These are phyloP conservation scores for Amphibolis antarctica DNA, from an alignment of 106 monocot genomes.

Conservation along the genomic window DNA sequence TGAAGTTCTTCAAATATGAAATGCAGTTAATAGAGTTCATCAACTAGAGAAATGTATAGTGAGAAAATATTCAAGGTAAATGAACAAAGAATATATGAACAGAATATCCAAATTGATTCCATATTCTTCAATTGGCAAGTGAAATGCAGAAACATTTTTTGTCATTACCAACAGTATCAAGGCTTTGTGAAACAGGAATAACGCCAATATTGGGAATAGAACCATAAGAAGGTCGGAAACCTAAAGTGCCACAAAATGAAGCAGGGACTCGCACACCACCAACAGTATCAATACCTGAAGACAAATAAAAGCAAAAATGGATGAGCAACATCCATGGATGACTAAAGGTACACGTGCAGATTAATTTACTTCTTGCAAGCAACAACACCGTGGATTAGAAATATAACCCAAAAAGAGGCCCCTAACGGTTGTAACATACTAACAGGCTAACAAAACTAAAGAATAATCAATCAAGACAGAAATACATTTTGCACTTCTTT, in stretches of 20 bases:
- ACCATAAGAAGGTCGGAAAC: slow-evolving; percentile 66
- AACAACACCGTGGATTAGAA: too few species aligned
- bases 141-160: not conserved
- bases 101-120: not conserved
- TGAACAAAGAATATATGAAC: not conserved
- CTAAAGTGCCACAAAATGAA: slow-evolving; percentile 72
- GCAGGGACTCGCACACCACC: slow-evolving; percentile 86
- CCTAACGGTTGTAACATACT: too few species aligned
- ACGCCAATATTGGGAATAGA: slow-evolving; percentile 47
- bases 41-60: too few species aligned
- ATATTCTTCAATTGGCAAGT: too few species aligned
- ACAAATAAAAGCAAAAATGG: not conserved
- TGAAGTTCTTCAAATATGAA: too few species aligned
- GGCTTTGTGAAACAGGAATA: slow-evolving; percentile 76
- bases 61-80: not conserved
- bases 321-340: slow-evolving; percentile 1
- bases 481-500: too few species aligned
- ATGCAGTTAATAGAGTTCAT: too few species aligned
- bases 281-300: slow-evolving; percentile 63
- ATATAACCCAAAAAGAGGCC: too few species aligned
- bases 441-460: too few species aligned
- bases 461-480: too few species aligned
- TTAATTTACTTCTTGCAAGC: too few species aligned
- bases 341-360: slow-evolving; percentile 1
- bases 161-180: slow-evolving; percentile 65